These are phyloP conservation scores for Fragaria ananassa DNA, from an alignment of 306 rosid genomes.

Conservation along the genomic window DNA sequence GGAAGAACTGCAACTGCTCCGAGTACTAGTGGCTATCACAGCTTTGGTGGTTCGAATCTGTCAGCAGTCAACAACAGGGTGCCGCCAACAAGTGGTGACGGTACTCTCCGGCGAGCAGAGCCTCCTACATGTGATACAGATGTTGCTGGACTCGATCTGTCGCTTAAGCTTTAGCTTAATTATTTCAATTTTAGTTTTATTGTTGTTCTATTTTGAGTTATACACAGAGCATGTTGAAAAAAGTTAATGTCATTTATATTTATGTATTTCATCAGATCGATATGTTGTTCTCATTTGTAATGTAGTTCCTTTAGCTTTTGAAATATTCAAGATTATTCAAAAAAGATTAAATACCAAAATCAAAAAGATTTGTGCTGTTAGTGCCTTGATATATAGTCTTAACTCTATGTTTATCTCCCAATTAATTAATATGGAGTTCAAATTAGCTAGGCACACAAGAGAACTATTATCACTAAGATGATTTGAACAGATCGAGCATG, in stretches of 20 bases:
- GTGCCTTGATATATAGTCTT: background rate
- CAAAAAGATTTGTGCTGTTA: background rate
- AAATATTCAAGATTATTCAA: background rate
- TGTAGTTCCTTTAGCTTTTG: background rate
- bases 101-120: conserved; percentile 11
- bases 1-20: background rate
- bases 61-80: background rate
- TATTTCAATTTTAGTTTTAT: background rate
- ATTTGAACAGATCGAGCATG: background rate
- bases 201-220: background rate
- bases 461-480: background rate
- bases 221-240: background rate
- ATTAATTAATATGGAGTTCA: background rate
- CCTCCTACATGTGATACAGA: background rate
- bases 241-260: background rate
- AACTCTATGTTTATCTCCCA: background rate
- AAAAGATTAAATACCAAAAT: background rate
- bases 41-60: conserved; percentile 11
- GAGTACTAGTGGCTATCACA: background rate
- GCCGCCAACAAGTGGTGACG: background rate
- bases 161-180: conserved; percentile 40
- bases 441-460: background rate
- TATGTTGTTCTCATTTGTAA: background rate
- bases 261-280: background rate
- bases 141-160: conserved; percentile 41